Evolutionary conservation across 768 basidiomycete genomes (phyloP).

Genomic region (Antrodiella citrinella): DNA sequence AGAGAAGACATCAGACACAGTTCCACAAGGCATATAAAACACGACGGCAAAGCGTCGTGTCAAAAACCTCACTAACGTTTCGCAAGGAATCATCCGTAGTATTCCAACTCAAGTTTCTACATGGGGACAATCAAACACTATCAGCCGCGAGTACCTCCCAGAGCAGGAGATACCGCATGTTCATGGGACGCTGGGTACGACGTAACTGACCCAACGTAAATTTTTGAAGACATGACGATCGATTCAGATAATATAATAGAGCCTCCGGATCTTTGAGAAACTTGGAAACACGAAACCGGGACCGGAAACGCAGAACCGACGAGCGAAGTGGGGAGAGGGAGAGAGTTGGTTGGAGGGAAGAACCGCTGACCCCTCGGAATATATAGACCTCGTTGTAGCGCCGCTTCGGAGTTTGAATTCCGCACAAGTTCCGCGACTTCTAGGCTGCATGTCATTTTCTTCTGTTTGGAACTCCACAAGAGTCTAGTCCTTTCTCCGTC

Average conservation of each 20-base stretch:
- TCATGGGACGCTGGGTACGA: slow-evolving; percentile 37
- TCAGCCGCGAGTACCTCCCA: slow-evolving; percentile 27
- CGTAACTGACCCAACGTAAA: slow-evolving; percentile 92
- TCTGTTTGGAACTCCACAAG: neutral
- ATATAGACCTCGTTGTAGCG: neutral
- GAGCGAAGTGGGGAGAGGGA: slow-evolving; percentile 39
- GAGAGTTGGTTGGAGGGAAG: slow-evolving; percentile 24
- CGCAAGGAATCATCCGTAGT: slow-evolving; percentile 90
- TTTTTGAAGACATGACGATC: slow-evolving; percentile 74
- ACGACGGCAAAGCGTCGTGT: slow-evolving; percentile 11
- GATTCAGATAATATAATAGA: slow-evolving; percentile 40
- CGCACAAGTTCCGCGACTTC: neutral
- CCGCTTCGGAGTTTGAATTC: neutral
- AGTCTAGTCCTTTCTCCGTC: too few species aligned
- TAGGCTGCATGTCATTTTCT: neutral
- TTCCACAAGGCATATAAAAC: slow-evolving; percentile 7
- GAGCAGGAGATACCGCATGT: slow-evolving; percentile 36
- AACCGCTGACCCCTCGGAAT: neutral
- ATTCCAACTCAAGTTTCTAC: slow-evolving; percentile 93
- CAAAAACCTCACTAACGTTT: slow-evolving; percentile 64
- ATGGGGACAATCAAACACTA: slow-evolving; percentile 29
- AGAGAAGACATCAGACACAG: slow-evolving; percentile 42
- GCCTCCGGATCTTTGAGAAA: slow-evolving; percentile 41
- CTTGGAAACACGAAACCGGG: slow-evolving; percentile 44
- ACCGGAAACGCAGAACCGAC: slow-evolving; percentile 43